phyloP scores from a whole-genome alignment of 2,329 filamentous ascomycete genomes.

The Calonectria montana region DNA sequence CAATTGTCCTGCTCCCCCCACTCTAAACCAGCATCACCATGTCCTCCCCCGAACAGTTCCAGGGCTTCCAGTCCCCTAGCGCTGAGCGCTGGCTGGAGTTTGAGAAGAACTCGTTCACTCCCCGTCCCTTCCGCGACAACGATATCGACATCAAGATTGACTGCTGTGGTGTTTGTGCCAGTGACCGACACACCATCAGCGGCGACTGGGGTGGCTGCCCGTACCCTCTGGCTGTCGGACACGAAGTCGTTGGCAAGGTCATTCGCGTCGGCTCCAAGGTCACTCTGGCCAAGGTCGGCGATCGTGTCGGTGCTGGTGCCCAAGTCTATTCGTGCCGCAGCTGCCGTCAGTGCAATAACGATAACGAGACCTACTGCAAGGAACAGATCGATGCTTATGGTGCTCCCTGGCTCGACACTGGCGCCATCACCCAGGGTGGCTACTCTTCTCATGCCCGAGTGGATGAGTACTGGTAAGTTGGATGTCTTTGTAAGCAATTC shows the following conservation, averaged over 20 bases:
- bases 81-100: slow-evolving; percentile 68
- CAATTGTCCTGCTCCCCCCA: neutral
- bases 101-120: slow-evolving; percentile 79
- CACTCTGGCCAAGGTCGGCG: slow-evolving; percentile 63
- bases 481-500: slow-evolving; percentile 15
- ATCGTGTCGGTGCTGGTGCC: slow-evolving; percentile 70
- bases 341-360: slow-evolving; percentile 53
- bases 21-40: slow-evolving; percentile 52
- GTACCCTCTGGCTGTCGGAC: slow-evolving; percentile 75
- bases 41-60: slow-evolving; percentile 70
- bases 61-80: slow-evolving; percentile 69
- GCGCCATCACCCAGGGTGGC: slow-evolving; percentile 70
- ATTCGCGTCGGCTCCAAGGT: slow-evolving; percentile 70
- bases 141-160: slow-evolving; percentile 92
- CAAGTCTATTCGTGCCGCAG: slow-evolving; percentile 65
- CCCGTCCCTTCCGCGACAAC: slow-evolving; percentile 88
- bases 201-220: slow-evolving; percentile 75
- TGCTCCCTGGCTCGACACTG: slow-evolving; percentile 60
- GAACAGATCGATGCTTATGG: slow-evolving; percentile 61
- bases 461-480: slow-evolving; percentile 58
- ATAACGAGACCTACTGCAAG: slow-evolving; percentile 55
- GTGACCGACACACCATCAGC: slow-evolving; percentile 77
- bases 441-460: slow-evolving; percentile 52
- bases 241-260: slow-evolving; percentile 79
- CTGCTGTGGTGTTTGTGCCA: slow-evolving; percentile 81